Evolutionary conservation across 768 basidiomycete species (phyloP).

Genomic region (Austroboletus festivus): DNA sequence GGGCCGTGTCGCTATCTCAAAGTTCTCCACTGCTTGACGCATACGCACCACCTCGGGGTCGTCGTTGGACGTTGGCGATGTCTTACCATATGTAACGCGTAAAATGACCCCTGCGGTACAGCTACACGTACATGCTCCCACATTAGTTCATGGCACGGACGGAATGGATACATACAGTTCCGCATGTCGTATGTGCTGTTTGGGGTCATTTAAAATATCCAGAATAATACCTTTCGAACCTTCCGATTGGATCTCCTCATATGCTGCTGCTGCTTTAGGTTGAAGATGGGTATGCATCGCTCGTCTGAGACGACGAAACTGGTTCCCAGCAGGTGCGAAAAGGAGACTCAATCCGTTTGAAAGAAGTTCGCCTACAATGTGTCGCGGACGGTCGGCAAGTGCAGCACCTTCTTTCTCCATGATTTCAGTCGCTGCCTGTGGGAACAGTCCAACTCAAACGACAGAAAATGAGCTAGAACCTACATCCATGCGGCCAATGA

Average conservation of each 20-base stretch:
- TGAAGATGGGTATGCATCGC: constrained; percentile 54
- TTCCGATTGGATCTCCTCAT: constrained; percentile 43
- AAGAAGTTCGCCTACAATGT: constrained; percentile 51
- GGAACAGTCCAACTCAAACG: constrained; percentile 9
- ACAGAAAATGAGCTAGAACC: not conserved
- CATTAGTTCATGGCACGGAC: not conserved
- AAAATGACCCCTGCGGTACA: constrained; percentile 22
- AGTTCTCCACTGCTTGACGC: constrained; percentile 13
- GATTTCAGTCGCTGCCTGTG: constrained; percentile 54
- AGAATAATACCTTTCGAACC: constrained; percentile 17
- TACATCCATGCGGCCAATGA: constrained; percentile 19
- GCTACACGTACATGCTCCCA: constrained; percentile 6
- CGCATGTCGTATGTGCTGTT: constrained; percentile 8
- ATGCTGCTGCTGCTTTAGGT: constrained; percentile 42
- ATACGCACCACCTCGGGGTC: constrained; percentile 19
- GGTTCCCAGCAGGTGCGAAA: constrained; percentile 45
- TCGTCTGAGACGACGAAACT: constrained; percentile 53
- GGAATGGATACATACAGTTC: constrained; percentile 6
- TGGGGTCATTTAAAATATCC: constrained; percentile 19
- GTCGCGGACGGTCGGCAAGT: constrained; percentile 47
- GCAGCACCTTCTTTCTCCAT: constrained; percentile 58
- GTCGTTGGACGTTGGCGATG: constrained; percentile 13
- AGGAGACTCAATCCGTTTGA: constrained; percentile 53
- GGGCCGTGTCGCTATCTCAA: constrained; percentile 29
- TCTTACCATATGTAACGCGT: constrained; percentile 26